Percentiles rank a stretch among this genome's conserved stretches.
phyloP scores from a whole-genome alignment of 2,329 filamentous ascomycete genomes.

The Venturia effusa region DNA sequence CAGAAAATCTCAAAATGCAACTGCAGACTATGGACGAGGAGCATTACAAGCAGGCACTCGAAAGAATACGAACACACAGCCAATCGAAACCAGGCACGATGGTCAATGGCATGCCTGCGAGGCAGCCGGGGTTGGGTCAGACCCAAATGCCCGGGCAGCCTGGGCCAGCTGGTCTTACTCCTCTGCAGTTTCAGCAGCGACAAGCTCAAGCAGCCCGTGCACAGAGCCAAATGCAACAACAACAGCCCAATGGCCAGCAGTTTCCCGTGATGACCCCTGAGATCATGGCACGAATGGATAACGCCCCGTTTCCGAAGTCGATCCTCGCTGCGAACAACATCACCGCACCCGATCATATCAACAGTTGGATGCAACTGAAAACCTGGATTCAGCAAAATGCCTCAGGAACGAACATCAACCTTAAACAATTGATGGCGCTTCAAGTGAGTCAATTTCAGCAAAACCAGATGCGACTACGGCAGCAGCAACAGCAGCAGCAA shows the following conservation, averaged over 20 bases:
- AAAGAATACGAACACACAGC: background rate
- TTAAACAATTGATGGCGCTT: background rate
- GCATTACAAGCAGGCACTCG: background rate
- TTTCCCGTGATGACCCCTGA: background rate
- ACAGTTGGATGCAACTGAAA: constrained; percentile 5
- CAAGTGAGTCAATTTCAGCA: background rate
- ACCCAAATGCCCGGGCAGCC: background rate
- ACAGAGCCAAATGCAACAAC: background rate
- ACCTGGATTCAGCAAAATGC: background rate
- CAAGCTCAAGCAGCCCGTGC: background rate
- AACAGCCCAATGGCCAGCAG: background rate
- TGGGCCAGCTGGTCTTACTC: background rate
- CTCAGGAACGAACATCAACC: background rate
- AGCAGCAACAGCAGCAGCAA: background rate
- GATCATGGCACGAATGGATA: background rate
- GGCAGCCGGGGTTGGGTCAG: background rate
- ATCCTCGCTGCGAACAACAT: constrained; percentile 3
- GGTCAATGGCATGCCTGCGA: background rate
- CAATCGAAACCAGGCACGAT: background rate
- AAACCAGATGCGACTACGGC: background rate
- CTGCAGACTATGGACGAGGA: constrained; percentile 2
- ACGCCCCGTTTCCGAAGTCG: background rate
- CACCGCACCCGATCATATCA: background rate
- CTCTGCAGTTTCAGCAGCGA: constrained; percentile 1
- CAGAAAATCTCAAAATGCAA: background rate